Base-by-base conservation (phyloP, 73 alveolate genomes). In the Breviolum minutum region DNA sequence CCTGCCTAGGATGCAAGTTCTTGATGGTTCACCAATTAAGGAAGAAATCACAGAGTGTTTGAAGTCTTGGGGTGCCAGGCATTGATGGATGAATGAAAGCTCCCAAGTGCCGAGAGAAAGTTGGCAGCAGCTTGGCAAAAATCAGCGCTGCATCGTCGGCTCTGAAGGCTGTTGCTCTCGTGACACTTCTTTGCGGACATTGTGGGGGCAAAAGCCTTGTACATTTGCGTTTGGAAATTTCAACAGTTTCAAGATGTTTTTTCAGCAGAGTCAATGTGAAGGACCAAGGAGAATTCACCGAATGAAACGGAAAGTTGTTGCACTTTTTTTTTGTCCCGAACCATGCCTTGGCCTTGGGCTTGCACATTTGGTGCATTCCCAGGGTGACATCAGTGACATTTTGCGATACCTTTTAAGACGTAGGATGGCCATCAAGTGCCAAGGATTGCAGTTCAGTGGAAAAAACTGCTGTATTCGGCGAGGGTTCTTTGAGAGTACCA, bases 341-440 rank as follows among this genome's bases (percentile, higher is more conserved):
- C 77, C 17, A 14, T 68, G 77, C 24, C 77, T 22, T 29, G 76
- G 62, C 92, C 63, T 22, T 61, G 73, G 92, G 73, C 76, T 61
- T 83, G 92, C 92, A 83, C 92, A 83, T 83, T 83, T 83, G 92
- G 92, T 83, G 92, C 92, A 83, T 7, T 83, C 76, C 22, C 29
- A 48, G 68, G 88, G 73, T 40, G 63, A 60, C 54, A 24, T n/a
- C 24, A 66, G 24, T n/a, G n/a, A 5, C 92, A 61, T 83, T 60
- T 83, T 83, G 92, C 92, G 76, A 40, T 2, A 40, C 54, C 92
- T 83, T 80, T 80, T 32, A 80, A 80, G 88, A 83, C 90, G 90
- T 22, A 16, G 74, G 76, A 7, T 81, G 92, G 92, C 92, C 92
- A 83, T 61, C 92, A 83, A 83, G 92, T 83, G 92, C 92, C 92